Conservation (phyloP, 257 asterid genomes). For the Dorcoceras hygrometricum region DNA sequence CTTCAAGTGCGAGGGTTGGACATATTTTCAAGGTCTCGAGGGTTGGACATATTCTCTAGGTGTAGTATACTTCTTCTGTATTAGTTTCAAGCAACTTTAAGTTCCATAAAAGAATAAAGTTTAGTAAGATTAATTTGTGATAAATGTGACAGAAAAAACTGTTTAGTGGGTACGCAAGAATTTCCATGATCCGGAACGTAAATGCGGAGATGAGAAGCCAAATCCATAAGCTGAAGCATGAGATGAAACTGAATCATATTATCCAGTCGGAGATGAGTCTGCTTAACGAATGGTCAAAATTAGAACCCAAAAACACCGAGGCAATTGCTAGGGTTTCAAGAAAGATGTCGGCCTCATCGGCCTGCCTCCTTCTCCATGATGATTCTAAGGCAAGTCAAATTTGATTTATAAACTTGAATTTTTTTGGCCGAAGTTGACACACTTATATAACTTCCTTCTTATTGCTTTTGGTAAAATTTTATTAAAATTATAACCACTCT, state of each 20-base stretch:
- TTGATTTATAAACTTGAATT: too few relatives aligned
- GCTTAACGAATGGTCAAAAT: constrained; percentile 60
- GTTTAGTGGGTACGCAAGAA: constrained; percentile 48
- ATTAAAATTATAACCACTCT: too few relatives aligned
- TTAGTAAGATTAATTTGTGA: background rate
- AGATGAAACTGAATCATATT: constrained; percentile 34
- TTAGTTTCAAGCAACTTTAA: too few relatives aligned
- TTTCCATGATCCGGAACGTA: constrained; percentile 35
- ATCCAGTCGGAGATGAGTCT: constrained; percentile 40
- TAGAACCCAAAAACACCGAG: constrained; percentile 53
- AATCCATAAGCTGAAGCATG: constrained; percentile 41
- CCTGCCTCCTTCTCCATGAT: constrained; percentile 51
- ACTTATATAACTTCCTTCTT: too few relatives aligned
- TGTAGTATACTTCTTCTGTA: too few relatives aligned
- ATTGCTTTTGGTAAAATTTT: too few relatives aligned
- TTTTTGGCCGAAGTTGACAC: too few relatives aligned
- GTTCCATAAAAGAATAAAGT: background rate
- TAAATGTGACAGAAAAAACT: constrained; percentile 41
- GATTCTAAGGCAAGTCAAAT: constrained; percentile 43
- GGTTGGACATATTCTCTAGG: too few relatives aligned
- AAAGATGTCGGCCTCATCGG: constrained; percentile 59
- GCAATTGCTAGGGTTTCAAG: constrained; percentile 62
- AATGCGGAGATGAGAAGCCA: constrained; percentile 37
- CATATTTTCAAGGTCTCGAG: too few relatives aligned
- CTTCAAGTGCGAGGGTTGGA: too few relatives aligned